Conservation (phyloP, 352 stramenopile species). For the Globisporangium canariense region DNA sequence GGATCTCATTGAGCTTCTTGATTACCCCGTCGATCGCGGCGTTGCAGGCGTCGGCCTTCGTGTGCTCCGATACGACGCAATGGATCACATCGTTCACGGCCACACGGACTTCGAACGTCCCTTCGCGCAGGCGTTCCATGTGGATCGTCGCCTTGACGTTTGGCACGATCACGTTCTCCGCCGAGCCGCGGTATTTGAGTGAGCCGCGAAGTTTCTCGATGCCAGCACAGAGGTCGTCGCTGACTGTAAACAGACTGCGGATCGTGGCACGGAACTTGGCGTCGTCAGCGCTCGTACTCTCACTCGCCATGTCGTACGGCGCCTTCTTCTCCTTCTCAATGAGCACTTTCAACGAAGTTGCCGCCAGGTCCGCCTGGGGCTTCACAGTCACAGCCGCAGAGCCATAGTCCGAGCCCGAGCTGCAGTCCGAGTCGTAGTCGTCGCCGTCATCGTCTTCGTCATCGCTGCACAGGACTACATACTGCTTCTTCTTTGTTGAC, state of each 20-base stretch:
- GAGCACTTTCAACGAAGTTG: conserved; percentile 7
- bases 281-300: conserved; percentile 41
- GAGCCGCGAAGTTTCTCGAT: conserved; percentile 52
- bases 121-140: conserved; percentile 58
- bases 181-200: conserved; percentile 57
- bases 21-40: conserved; percentile 59
- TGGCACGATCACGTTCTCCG: conserved; percentile 42
- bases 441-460: conserved; percentile 62
- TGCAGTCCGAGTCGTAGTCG: conserved; percentile 41
- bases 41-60: conserved; percentile 65
- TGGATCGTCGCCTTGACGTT: conserved; percentile 72
- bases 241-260: conserved; percentile 69
- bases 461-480: conserved; percentile 56
- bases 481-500: conserved; percentile 20
- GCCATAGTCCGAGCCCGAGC: conserved; percentile 35
- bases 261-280: conserved; percentile 63
- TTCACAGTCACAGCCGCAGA: conserved; percentile 17
- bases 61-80: conserved; percentile 31
- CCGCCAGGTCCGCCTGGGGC: neutral
- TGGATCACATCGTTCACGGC: conserved; percentile 65
- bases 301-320: conserved; percentile 48
- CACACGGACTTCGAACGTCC: conserved; percentile 52
- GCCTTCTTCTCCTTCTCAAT: conserved; percentile 33
- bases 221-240: conserved; percentile 54
- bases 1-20: conserved; percentile 44